Conservation (phyloP, 2,329 filamentous ascomycete species). For the Zarea fungicola region DNA sequence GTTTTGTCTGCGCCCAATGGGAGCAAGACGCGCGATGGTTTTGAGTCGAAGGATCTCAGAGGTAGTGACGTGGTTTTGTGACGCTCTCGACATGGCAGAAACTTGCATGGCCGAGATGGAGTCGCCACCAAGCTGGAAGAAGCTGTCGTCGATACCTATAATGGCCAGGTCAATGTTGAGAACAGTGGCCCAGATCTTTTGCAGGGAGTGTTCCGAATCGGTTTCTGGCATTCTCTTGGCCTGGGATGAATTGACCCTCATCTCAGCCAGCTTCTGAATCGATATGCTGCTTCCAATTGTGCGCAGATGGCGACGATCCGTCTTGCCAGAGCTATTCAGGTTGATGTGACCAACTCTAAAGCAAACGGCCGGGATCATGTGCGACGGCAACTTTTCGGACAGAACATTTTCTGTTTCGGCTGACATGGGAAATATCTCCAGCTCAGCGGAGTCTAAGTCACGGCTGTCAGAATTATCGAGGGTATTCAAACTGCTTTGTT, state of each 20-base stretch:
- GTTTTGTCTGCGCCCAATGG: constrained; percentile 19
- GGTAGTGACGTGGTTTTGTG: constrained; percentile 19
- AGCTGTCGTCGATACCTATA: constrained; percentile 24
- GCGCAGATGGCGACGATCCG: too few relatives aligned
- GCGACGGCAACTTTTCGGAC: too few relatives aligned
- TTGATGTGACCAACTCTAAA: too few relatives aligned
- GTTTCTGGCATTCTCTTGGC: not conserved
- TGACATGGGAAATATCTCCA: too few relatives aligned
- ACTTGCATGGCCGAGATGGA: constrained; percentile 32
- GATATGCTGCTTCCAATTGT: not conserved
- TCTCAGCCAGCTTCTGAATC: not conserved
- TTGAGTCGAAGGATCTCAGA: constrained; percentile 16
- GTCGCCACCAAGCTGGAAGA: constrained; percentile 32
- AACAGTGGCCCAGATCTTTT: constrained; percentile 30
- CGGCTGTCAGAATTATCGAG: too few relatives aligned
- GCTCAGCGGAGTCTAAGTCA: too few relatives aligned
- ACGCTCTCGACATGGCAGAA: constrained; percentile 22
- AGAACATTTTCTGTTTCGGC: too few relatives aligned
- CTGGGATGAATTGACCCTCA: not conserved
- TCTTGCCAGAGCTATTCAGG: too few relatives aligned
- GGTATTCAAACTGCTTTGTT: too few relatives aligned
- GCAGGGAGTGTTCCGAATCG: constrained; percentile 10
- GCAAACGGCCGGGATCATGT: too few relatives aligned
- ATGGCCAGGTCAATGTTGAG: constrained; percentile 28
- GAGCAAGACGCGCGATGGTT: constrained; percentile 10